Evolutionary conservation across 2,329 filamentous ascomycete species (phyloP).

Genomic region (Colletotrichum gloeosporioides): DNA sequence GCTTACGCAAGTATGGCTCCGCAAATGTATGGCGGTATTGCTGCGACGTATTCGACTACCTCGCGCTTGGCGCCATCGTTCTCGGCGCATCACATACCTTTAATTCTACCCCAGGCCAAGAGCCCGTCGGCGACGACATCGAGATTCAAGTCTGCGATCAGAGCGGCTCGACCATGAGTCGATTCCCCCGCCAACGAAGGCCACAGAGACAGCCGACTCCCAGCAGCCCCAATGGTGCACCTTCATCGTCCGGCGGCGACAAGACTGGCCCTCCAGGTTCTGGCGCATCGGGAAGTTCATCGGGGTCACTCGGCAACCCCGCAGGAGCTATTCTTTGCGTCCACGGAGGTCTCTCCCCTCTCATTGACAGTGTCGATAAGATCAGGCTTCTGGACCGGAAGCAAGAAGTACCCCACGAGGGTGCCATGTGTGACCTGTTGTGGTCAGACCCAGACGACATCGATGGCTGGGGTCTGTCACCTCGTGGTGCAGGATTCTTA

Average conservation of each 20-base stretch:
- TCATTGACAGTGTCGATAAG: slow-evolving; percentile 94
- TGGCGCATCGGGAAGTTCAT: slow-evolving; percentile 74
- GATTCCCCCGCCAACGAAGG: slow-evolving; percentile 59
- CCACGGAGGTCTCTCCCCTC: slow-evolving; percentile 88
- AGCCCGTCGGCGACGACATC: slow-evolving; percentile 70
- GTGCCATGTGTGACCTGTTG: slow-evolving; percentile 96
- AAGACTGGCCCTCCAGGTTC: slow-evolving; percentile 79
- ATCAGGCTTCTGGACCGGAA: slow-evolving; percentile 94
- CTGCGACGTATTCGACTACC: slow-evolving; percentile 97
- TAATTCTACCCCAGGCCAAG: slow-evolving; percentile 48
- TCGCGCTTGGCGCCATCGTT: slow-evolving; percentile 87
- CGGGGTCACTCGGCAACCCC: slow-evolving; percentile 67
- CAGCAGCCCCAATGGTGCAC: slow-evolving; percentile 33
- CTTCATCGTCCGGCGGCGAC: slow-evolving; percentile 35
- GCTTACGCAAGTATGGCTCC: slow-evolving; percentile 92
- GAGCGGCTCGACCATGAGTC: slow-evolving; percentile 77
- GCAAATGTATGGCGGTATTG: slow-evolving; percentile 98
- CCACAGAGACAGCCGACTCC: slow-evolving; percentile 25
- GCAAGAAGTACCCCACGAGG: slow-evolving; percentile 97
- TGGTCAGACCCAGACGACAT: slow-evolving; percentile 99
- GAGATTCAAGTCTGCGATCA: slow-evolving; percentile 95
- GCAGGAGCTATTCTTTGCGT: slow-evolving; percentile 92
- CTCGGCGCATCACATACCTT: slow-evolving; percentile 81
- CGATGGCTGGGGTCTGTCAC: slow-evolving; percentile 94
- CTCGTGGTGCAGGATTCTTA: slow-evolving; percentile 91